Evolutionary conservation across 805 yeast genomes (phyloP), one percentile per base, ranked within the genome.

Genomic region (Saccharomyces jurei): DNA sequence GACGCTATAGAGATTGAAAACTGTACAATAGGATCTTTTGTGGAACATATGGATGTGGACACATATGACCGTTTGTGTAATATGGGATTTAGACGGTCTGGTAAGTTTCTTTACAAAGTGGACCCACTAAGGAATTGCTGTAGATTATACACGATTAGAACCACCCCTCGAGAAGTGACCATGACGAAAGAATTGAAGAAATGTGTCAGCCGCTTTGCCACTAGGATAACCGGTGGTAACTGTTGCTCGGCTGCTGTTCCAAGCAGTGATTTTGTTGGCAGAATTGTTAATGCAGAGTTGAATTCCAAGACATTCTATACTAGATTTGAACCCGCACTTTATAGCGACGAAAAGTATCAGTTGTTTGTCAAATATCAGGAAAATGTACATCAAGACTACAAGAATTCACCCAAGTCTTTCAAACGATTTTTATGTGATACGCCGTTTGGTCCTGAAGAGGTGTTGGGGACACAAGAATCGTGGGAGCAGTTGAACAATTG

Each of bases 71-170:
- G 60, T 22, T 65, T 87, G 58, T 81, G 91, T 61, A 83, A 89
- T 60, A 71, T 76, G 60, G 96, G 96, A 1, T 89, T 80, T 64
- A 79, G 96, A 66, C 73, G 97, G 53, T 86, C 94, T 31, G 97
- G 97, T 0, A 66, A 70, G 1, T 86, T 81, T 58, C 57, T 86
- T 6, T 87, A 81, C 64, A 79, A 77, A 62, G 82, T 87, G 0
- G 96, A 91, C 65, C 68, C 81, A 57, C 63, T 86, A 30, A 69
- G 90, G 44, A 81, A 81, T 46, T 90, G 97, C 65, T 90, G 97
- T 62, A 76, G 91, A 22, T 77, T 83, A 67, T 88, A 81, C 66
- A 85, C 96, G 0, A 87, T 90, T 17, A 68, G 97, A 52, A 83
- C 95, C 0, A 74, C 74, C 25, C 68, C 79, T 17, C 64, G 63